phyloP scores from a whole-genome alignment of 352 stramenopile species.

The Pythium diclinum region DNA sequence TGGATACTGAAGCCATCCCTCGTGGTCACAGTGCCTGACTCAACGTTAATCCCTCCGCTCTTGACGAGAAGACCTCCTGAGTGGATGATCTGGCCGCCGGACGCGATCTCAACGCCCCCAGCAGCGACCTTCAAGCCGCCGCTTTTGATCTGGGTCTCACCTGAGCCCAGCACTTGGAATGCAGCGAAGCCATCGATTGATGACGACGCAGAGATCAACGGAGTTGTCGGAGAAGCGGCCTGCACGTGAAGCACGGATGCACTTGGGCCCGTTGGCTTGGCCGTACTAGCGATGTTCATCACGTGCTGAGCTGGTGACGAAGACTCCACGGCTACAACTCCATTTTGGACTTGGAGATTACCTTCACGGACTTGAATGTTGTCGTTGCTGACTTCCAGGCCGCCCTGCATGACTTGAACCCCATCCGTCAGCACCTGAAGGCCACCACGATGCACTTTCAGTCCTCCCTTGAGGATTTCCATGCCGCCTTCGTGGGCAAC shows the following conservation, averaged over 20 bases:
- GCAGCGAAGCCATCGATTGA: slow-evolving; percentile 26
- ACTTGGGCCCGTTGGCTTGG: not conserved
- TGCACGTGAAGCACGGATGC: slow-evolving; percentile 28
- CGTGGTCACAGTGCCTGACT: slow-evolving; percentile 47
- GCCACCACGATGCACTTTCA: slow-evolving; percentile 55
- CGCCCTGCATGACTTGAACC: slow-evolving; percentile 34
- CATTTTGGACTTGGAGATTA: slow-evolving; percentile 38
- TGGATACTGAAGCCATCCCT: slow-evolving; percentile 55
- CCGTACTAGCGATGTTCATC: not conserved
- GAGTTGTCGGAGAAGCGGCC: slow-evolving; percentile 4
- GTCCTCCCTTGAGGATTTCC: slow-evolving; percentile 52
- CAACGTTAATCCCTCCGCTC: slow-evolving; percentile 53
- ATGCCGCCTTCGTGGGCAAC: slow-evolving; percentile 56
- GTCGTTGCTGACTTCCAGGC: slow-evolving; percentile 14
- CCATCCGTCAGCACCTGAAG: slow-evolving; percentile 60
- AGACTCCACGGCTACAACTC: slow-evolving; percentile 32
- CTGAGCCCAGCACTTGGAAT: slow-evolving; percentile 58
- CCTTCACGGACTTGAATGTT: slow-evolving; percentile 45
- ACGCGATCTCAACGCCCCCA: slow-evolving; percentile 50
- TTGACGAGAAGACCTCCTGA: slow-evolving; percentile 56
- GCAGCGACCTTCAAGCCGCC: slow-evolving; percentile 50
- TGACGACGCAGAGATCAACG: slow-evolving; percentile 20
- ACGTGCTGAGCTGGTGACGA: not conserved
- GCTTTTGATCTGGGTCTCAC: slow-evolving; percentile 47
- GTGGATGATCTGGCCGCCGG: slow-evolving; percentile 56